A percentile compares a stretch with the other conserved stretches of the same genome.
Conservation (phyloP, 2,329 filamentous ascomycete species). For the Exophiala xenobiotica region DNA sequence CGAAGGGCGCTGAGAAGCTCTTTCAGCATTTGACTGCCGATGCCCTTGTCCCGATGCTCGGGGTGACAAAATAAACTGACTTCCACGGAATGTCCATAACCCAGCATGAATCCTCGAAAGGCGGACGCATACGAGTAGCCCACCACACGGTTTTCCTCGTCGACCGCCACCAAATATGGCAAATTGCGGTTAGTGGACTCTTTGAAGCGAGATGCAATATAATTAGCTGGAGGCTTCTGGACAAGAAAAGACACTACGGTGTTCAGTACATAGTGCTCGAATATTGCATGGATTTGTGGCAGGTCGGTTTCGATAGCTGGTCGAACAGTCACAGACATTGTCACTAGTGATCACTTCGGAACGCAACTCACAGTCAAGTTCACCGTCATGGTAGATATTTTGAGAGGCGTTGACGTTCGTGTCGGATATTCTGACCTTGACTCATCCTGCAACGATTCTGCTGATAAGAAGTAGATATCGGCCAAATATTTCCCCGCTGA, state of each 20-base stretch:
- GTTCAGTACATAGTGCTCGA: conserved; percentile 40
- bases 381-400: too few relatives aligned
- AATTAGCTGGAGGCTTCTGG: conserved; percentile 32
- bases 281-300: conserved; percentile 37
- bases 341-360: background rate
- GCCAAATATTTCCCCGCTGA: too few relatives aligned
- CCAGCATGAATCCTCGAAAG: conserved; percentile 38
- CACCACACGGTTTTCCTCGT: conserved; percentile 30
- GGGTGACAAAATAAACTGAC: conserved; percentile 42
- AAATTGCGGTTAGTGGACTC: conserved; percentile 31
- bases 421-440: too few relatives aligned
- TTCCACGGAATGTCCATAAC: conserved; percentile 44
- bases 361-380: too few relatives aligned
- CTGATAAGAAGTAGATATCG: too few relatives aligned
- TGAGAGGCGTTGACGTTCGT: too few relatives aligned
- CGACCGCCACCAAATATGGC: conserved; percentile 41
- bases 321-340: conserved; percentile 37
- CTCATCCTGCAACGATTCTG: too few relatives aligned
- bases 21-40: conserved; percentile 37
- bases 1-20: conserved; percentile 34
- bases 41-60: conserved; percentile 33
- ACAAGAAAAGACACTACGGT: conserved; percentile 39
- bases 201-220: conserved; percentile 34
- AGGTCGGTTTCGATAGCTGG: conserved; percentile 36
- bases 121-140: conserved; percentile 40